These are phyloP conservation scores for Chaetoceros tenuissimus DNA, from an alignment of 108 stramenopile species.

Conservation along the genomic window DNA sequence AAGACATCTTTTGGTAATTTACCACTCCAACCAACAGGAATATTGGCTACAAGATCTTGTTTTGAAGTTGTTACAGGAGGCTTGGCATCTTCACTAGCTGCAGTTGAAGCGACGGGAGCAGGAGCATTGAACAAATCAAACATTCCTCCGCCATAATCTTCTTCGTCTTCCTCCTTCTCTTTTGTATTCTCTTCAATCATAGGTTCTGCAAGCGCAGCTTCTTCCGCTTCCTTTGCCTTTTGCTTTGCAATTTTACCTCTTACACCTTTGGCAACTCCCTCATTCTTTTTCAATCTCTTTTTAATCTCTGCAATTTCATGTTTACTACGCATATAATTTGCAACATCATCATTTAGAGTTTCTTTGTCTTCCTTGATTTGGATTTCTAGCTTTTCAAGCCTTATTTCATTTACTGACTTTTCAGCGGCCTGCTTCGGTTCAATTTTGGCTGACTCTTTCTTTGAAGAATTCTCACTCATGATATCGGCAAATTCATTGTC, in stretches of 20 bases:
- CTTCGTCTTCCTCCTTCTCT: conserved; percentile 15
- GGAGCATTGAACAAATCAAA: conserved; percentile 4
- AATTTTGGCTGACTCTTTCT: conserved; percentile 11
- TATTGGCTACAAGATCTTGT: conserved; percentile 3
- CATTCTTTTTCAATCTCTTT: conserved; percentile 31
- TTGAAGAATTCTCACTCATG: not conserved
- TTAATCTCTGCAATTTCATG: conserved; percentile 51
- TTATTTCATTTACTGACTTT: conserved; percentile 7
- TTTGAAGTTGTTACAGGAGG: not conserved
- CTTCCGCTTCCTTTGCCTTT: conserved; percentile 11
- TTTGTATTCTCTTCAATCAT: conserved; percentile 6
- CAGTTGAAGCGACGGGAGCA: not conserved
- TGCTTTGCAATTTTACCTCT: conserved; percentile 29
- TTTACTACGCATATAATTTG: conserved; percentile 70
- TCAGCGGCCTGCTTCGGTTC: not conserved
- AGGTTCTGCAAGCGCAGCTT: conserved; percentile 4
- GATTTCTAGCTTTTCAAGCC: conserved; percentile 16
- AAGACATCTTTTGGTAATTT: conserved; percentile 48
- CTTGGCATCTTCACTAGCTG: no score
- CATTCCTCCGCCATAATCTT: conserved; percentile 12
- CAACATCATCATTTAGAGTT: conserved; percentile 53
- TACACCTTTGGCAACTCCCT: conserved; percentile 27
- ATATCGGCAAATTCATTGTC: not conserved
- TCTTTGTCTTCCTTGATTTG: conserved; percentile 34
- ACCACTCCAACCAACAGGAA: conserved; percentile 72